phyloP scores from a whole-genome alignment of 129 eudicot genomes.

The Smallanthus sonchifolius region DNA sequence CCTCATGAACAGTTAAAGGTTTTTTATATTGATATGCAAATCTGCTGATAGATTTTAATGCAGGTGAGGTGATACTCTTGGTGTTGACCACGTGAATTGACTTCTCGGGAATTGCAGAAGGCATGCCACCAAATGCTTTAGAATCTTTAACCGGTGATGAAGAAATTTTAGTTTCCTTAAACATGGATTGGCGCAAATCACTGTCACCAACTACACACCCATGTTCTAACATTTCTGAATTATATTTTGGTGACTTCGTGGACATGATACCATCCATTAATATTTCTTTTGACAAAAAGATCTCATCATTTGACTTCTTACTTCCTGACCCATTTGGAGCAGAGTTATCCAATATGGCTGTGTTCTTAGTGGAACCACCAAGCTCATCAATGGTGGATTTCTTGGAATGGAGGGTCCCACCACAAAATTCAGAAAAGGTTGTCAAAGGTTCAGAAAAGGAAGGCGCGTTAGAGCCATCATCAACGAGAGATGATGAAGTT shows the following conservation, averaged over 20 bases:
- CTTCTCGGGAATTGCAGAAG: slow-evolving; percentile 15
- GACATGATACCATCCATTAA: not conserved
- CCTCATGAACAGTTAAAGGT: slow-evolving; percentile 35
- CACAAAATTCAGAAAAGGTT: slow-evolving; percentile 56
- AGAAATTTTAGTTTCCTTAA: slow-evolving; percentile 28
- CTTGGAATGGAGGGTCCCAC: slow-evolving; percentile 40
- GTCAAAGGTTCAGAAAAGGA: slow-evolving; percentile 43
- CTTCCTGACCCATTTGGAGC: slow-evolving; percentile 7
- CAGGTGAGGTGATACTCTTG: slow-evolving; percentile 20
- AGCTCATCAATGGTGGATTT: slow-evolving; percentile 34
- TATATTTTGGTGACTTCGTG: not conserved
- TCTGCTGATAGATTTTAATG: slow-evolving; percentile 16
- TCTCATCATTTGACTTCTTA: slow-evolving; percentile 25
- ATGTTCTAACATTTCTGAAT: slow-evolving; percentile 6
- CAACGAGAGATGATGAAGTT: slow-evolving; percentile 36
- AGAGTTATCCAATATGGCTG: slow-evolving; percentile 16
- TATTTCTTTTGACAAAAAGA: not conserved
- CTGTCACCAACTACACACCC: not conserved
- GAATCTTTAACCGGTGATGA: slow-evolving; percentile 13
- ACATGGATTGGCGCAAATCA: not conserved
- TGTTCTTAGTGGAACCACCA: slow-evolving; percentile 18
- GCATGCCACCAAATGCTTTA: slow-evolving; percentile 13
- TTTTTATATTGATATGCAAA: slow-evolving; percentile 22
- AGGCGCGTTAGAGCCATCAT: slow-evolving; percentile 29
- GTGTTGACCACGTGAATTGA: slow-evolving; percentile 12